Percentiles rank a stretch among this genome's conserved stretches.
phyloP scores from a whole-genome alignment of 768 basidiomycete species.

The Rhodotorula paludigena region DNA sequence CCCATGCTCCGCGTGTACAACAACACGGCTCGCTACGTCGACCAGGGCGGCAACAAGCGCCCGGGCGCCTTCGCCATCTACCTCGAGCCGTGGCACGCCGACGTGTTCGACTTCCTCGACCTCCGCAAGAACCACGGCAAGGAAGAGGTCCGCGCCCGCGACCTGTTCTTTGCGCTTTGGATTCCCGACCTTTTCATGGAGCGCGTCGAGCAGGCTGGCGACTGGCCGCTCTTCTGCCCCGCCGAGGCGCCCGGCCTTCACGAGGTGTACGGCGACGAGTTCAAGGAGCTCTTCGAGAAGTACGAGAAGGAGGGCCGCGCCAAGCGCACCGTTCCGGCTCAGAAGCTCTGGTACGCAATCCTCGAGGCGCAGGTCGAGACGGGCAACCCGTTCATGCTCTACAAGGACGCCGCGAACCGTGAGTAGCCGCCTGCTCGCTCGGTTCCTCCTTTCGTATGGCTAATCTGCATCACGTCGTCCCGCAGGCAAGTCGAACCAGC shows the following conservation, averaged over 20 bases:
- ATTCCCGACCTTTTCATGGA: conserved; percentile 98
- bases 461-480: not conserved
- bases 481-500: conserved; percentile 94
- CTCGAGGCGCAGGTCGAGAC: conserved; percentile 97
- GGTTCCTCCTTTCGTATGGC: too few relatives aligned
- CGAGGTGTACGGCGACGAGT: conserved; percentile 84
- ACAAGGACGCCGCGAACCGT: conserved; percentile 95
- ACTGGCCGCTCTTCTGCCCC: conserved; percentile 97
- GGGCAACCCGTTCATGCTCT: conserved; percentile 97
- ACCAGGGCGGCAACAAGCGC: conserved; percentile 91
- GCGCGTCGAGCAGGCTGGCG: conserved; percentile 77
- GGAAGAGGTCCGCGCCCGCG: conserved; percentile 91
- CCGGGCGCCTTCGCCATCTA: conserved; percentile 98
- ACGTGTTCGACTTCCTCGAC: conserved; percentile 95
- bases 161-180: conserved; percentile 97
- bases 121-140: conserved; percentile 98
- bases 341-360: conserved; percentile 97
- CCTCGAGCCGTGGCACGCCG: conserved; percentile 97
- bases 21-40: conserved; percentile 95
- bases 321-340: conserved; percentile 77
- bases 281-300: conserved; percentile 73
- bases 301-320: conserved; percentile 89
- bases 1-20: conserved; percentile 98
- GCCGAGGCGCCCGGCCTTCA: conserved; percentile 86
- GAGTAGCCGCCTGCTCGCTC: not conserved